Conservation (phyloP, 2,329 filamentous ascomycete genomes). For the Septoria petroselini region DNA sequence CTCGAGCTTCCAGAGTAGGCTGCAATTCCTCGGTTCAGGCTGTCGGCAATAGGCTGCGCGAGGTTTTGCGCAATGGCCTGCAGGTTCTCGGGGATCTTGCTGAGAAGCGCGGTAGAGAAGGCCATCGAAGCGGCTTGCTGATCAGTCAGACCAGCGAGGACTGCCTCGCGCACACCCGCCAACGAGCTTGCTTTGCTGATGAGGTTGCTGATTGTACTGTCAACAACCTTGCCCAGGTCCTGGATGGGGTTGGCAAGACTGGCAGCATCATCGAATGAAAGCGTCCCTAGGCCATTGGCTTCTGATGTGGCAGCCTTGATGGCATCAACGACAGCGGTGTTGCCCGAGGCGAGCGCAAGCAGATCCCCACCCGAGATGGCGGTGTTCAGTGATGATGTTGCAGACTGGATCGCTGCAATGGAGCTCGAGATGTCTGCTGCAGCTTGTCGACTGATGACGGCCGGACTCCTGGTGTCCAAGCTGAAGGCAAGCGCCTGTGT, state of each 20-base stretch:
- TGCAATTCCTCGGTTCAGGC: constrained; percentile 10
- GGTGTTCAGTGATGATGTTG: constrained; percentile 11
- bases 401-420: constrained; percentile 15
- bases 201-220: constrained; percentile 14
- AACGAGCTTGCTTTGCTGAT: constrained; percentile 15
- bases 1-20: constrained; percentile 8
- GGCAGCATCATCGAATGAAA: constrained; percentile 14
- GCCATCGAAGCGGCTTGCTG: constrained; percentile 14
- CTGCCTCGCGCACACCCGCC: constrained; percentile 9
- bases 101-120: constrained; percentile 15
- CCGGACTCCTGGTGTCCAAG: constrained; percentile 9
- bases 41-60: constrained; percentile 16
- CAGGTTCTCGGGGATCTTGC: constrained; percentile 16
- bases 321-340: constrained; percentile 14
- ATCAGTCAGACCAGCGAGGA: constrained; percentile 15
- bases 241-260: constrained; percentile 15
- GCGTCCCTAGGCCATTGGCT: constrained; percentile 15
- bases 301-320: constrained; percentile 17
- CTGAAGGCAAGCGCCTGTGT: constrained; percentile 18
- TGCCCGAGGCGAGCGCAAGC: constrained; percentile 10
- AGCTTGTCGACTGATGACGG: constrained; percentile 16
- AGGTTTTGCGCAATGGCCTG: constrained; percentile 11
- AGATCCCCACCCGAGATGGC: constrained; percentile 10
- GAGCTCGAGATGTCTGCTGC: constrained; percentile 12
- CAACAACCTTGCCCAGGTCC: constrained; percentile 12